These are phyloP conservation scores for Aspergillus eucalypticola DNA, from an alignment of 2,329 filamentous ascomycete species.

Conservation along the genomic window DNA sequence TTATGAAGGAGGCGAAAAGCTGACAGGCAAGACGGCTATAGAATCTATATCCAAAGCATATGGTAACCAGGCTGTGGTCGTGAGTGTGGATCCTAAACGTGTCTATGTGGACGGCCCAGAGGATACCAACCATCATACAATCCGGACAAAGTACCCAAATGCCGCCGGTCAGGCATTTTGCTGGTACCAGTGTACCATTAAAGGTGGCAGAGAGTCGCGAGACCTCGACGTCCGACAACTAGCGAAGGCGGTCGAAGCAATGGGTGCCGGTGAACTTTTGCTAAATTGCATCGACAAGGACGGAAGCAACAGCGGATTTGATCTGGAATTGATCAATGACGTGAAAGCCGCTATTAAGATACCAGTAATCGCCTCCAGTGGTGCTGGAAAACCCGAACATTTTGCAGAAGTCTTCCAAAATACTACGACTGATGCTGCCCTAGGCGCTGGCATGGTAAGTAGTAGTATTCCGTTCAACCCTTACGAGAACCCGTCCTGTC, in stretches of 20 bases:
- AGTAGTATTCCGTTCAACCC: background rate
- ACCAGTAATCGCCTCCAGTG: slow-evolving; percentile 92
- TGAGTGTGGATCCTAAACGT: slow-evolving; percentile 90
- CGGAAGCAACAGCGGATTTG: slow-evolving; percentile 90
- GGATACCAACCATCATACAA: slow-evolving; percentile 72
- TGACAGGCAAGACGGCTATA: slow-evolving; percentile 84
- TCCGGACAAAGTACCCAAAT: slow-evolving; percentile 69
- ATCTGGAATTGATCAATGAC: slow-evolving; percentile 83
- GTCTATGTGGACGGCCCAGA: slow-evolving; percentile 74
- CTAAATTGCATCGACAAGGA: slow-evolving; percentile 98
- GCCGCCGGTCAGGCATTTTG: slow-evolving; percentile 76
- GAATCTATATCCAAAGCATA: slow-evolving; percentile 93
- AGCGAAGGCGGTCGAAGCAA: slow-evolving; percentile 84
- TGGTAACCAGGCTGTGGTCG: slow-evolving; percentile 94
- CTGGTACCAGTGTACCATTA: slow-evolving; percentile 98
- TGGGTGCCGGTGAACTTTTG: slow-evolving; percentile 92
- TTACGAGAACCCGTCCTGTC: background rate
- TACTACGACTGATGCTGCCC: slow-evolving; percentile 84
- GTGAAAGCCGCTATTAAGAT: slow-evolving; percentile 87
- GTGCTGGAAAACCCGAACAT: slow-evolving; percentile 82
- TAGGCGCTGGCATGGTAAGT: slow-evolving; percentile 87
- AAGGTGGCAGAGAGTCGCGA: slow-evolving; percentile 89
- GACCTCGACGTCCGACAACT: slow-evolving; percentile 92
- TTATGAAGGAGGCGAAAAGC: slow-evolving; percentile 66
- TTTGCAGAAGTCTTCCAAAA: slow-evolving; percentile 87